These are phyloP conservation scores for Cairneyella variabilis DNA, from an alignment of 495 filamentous ascomycete genomes.

Conservation along the genomic window DNA sequence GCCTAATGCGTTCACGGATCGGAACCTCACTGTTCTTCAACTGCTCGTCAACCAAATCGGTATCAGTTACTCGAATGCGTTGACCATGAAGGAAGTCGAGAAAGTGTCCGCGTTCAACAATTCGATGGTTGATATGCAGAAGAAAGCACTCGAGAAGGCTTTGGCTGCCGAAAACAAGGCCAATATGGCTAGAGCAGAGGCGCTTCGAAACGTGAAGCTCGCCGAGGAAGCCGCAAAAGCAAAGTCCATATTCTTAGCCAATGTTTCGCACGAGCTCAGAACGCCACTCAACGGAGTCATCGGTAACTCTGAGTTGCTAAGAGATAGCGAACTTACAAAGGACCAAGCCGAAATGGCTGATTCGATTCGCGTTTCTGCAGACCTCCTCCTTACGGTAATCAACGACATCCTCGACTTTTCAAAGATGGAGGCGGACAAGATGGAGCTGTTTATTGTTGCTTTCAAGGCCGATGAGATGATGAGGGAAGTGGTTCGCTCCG, in stretches of 20 bases:
- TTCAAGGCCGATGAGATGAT: constrained; percentile 84
- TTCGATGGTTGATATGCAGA: constrained; percentile 86
- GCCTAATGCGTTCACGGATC: constrained; percentile 80
- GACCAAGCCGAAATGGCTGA: constrained; percentile 92
- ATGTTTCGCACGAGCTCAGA: constrained; percentile 83
- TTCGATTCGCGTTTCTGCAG: constrained; percentile 84
- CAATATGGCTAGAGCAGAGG: constrained; percentile 66
- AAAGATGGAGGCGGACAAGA: constrained; percentile 91
- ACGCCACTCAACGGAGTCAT: constrained; percentile 89
- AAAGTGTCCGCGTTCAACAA: constrained; percentile 78
- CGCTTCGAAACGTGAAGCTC: constrained; percentile 80
- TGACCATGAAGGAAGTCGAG: constrained; percentile 76
- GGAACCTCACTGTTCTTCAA: constrained; percentile 80
- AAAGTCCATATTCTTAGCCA: constrained; percentile 89
- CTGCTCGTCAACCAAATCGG: constrained; percentile 85
- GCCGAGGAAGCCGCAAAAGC: constrained; percentile 90
- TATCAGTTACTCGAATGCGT: constrained; percentile 82
- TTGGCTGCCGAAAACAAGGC: constrained; percentile 62
- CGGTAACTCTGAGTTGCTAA: constrained; percentile 82
- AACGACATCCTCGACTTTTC: constrained; percentile 95
- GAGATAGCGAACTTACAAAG: constrained; percentile 67
- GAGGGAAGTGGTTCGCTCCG: constrained; percentile 78
- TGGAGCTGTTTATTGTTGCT: constrained; percentile 85
- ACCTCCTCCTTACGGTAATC: constrained; percentile 87
- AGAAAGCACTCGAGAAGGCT: constrained; percentile 66